These are phyloP conservation scores for Lotmaria passim DNA, from an alignment of 208 protist genomes.

Conservation along the genomic window DNA sequence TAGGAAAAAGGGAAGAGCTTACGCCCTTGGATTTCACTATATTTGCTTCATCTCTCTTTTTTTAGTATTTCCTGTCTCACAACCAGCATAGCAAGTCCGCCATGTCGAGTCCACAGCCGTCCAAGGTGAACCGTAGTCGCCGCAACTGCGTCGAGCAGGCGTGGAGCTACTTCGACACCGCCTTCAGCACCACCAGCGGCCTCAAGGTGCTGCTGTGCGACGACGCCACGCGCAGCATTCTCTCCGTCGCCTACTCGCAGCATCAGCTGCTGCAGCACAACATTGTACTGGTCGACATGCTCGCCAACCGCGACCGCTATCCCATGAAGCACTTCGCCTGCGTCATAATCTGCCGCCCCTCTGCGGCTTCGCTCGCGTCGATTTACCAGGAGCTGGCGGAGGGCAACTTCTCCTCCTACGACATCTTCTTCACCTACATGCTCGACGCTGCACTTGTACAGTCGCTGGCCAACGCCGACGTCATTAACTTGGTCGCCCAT, in stretches of 20 bases:
- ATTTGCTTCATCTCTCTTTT: too few relatives aligned
- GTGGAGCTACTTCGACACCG: conserved; percentile 74
- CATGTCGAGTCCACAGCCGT: conserved; percentile 4
- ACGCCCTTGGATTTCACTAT: too few relatives aligned
- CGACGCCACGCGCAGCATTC: conserved; percentile 92
- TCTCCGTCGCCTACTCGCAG: conserved; percentile 95
- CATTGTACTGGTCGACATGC: conserved; percentile 96
- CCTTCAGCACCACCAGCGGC: conserved; percentile 53
- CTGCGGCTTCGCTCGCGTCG: conserved; percentile 77
- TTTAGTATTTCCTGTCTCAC: background rate
- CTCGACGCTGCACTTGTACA: conserved; percentile 80
- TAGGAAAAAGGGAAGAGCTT: too few relatives aligned
- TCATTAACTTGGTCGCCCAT: conserved; percentile 91
- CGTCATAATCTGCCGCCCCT: conserved; percentile 92
- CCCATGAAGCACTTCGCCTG: conserved; percentile 95
- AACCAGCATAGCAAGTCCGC: background rate
- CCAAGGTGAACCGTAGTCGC: conserved; percentile 31
- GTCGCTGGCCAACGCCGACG: conserved; percentile 95
- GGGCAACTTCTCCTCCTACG: conserved; percentile 88
- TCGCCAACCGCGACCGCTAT: conserved; percentile 89
- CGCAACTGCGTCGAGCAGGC: conserved; percentile 82
- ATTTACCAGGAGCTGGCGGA: conserved; percentile 93
- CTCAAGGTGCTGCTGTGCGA: conserved; percentile 97
- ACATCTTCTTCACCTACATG: conserved; percentile 94
- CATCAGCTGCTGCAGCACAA: conserved; percentile 97